These are phyloP conservation scores for Clitopilus passeckerianus DNA, from an alignment of 768 basidiomycete species.

Conservation along the genomic window DNA sequence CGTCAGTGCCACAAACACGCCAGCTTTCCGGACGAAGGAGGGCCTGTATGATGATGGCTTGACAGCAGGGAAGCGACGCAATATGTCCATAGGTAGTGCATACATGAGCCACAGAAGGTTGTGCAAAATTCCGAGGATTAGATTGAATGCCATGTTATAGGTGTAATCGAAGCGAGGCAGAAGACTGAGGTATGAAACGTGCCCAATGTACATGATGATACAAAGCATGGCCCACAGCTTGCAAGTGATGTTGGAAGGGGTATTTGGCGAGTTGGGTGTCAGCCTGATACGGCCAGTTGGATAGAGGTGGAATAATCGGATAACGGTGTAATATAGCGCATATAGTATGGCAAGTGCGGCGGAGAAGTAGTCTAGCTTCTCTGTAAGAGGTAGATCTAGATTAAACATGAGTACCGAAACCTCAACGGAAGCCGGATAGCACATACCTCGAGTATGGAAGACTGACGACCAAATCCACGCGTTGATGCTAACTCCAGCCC, in stretches of 20 bases:
- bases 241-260: constrained; percentile 14
- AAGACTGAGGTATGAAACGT: constrained; percentile 74
- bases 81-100: constrained; percentile 46
- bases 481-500: constrained; percentile 72
- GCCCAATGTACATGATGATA: constrained; percentile 52
- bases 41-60: constrained; percentile 57
- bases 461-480: constrained; percentile 91
- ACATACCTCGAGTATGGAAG: constrained; percentile 88
- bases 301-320: constrained; percentile 78
- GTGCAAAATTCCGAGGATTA: constrained; percentile 70
- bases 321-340: constrained; percentile 71
- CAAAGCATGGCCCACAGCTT: constrained; percentile 48
- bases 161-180: constrained; percentile 85
- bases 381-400: constrained; percentile 75
- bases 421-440: background rate
- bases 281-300: constrained; percentile 26
- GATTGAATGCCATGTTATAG: constrained; percentile 89
- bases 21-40: constrained; percentile 45
- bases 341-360: constrained; percentile 82
- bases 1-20: constrained; percentile 61
- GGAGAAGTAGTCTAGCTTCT: constrained; percentile 93
- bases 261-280: constrained; percentile 13
- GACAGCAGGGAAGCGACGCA: constrained; percentile 48
- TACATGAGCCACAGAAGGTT: constrained; percentile 81
- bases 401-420: constrained; percentile 1